These are phyloP conservation scores for Neurospora tetraspora DNA, from an alignment of 495 filamentous ascomycete genomes.

Conservation along the genomic window DNA sequence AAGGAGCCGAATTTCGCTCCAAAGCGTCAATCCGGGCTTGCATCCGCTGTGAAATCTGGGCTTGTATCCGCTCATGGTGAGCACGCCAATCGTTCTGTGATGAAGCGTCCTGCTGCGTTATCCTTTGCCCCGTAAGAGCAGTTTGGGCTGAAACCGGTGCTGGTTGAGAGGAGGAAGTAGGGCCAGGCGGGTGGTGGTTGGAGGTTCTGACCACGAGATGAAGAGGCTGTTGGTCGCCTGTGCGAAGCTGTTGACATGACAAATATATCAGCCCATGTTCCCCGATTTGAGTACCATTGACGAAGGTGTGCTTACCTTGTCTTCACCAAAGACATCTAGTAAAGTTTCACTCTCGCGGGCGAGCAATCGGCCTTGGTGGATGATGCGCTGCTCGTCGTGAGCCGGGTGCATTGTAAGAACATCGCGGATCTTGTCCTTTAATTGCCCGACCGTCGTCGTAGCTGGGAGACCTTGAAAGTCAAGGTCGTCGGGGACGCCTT, in stretches of 20 bases:
- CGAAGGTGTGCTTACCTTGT: slow-evolving; percentile 37
- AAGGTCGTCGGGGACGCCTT: slow-evolving; percentile 33
- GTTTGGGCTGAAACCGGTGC: slow-evolving; percentile 9
- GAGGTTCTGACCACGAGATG: slow-evolving; percentile 53
- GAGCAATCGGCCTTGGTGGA: slow-evolving; percentile 54
- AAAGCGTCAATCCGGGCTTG: not conserved
- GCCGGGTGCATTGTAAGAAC: slow-evolving; percentile 42
- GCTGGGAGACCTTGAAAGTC: slow-evolving; percentile 27
- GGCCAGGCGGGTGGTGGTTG: slow-evolving; percentile 19
- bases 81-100: not conserved
- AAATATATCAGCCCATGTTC: slow-evolving; percentile 6
- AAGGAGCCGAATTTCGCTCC: not conserved
- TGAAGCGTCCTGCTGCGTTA: not conserved
- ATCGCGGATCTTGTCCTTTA: slow-evolving; percentile 52
- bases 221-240: slow-evolving; percentile 38
- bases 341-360: slow-evolving; percentile 44
- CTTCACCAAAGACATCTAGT: slow-evolving; percentile 45
- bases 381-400: slow-evolving; percentile 50
- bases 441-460: slow-evolving; percentile 46
- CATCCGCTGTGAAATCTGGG: not conserved
- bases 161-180: slow-evolving; percentile 3
- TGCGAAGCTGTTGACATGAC: slow-evolving; percentile 30
- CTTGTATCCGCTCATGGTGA: not conserved
- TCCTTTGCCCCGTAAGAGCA: not conserved
- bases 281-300: not conserved